A percentile compares a stretch with the other conserved stretches of the same genome.
These are phyloP conservation scores for Aspergillus hiratsukae DNA, from an alignment of 2,329 filamentous ascomycete genomes.

Conservation along the genomic window DNA sequence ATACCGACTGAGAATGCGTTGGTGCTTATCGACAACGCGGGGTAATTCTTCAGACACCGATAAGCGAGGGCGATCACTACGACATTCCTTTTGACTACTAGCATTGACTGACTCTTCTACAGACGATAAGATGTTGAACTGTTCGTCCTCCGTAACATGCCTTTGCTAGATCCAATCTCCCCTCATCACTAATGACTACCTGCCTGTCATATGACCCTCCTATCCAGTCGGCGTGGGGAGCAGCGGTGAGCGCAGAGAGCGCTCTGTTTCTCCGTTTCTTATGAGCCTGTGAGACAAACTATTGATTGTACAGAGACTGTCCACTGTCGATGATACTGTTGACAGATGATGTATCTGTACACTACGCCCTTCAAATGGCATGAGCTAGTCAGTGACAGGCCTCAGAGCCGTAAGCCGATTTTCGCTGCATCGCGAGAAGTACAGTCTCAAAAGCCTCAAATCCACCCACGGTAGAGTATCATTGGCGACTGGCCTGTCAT, in stretches of 20 bases:
- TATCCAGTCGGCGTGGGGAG: not conserved
- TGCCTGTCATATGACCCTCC: not conserved
- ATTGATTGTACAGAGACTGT: not conserved
- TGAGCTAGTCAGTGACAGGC: too few species aligned
- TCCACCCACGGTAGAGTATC: not conserved
- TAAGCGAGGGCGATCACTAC: not conserved
- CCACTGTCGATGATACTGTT: not conserved
- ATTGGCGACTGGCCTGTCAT: too few species aligned
- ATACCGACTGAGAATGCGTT: not conserved
- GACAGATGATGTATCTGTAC: too few species aligned
- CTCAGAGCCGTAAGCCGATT: too few species aligned
- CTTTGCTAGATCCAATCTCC: too few species aligned
- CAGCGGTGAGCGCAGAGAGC: not conserved
- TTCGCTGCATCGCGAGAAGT: too few species aligned
- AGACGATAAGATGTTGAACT: not conserved
- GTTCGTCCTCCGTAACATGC: not conserved
- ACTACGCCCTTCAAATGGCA: too few species aligned
- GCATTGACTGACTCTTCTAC: not conserved
- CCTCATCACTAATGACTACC: too few species aligned
- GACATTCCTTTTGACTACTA: not conserved
- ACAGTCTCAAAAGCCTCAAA: not conserved
- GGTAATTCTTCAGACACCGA: not conserved
- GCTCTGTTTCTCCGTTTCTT: not conserved
- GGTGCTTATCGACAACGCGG: not conserved
- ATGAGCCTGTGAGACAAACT: not conserved